phyloP scores from a whole-genome alignment of 352 stramenopile species.

The Phytophthora citrophthora region DNA sequence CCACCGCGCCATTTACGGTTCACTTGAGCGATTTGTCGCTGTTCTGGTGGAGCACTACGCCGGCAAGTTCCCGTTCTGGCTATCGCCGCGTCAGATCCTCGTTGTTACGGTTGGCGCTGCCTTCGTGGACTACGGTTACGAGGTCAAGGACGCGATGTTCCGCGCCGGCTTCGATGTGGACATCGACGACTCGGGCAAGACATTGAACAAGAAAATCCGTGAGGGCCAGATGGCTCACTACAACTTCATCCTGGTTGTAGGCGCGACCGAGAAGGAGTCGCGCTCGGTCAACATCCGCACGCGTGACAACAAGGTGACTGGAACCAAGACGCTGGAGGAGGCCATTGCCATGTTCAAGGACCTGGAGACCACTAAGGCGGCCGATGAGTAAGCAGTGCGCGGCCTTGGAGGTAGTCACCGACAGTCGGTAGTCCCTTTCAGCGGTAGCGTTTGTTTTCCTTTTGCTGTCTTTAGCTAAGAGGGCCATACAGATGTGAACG shows the following conservation, averaged over 20 bases:
- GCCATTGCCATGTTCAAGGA: slow-evolving; percentile 94
- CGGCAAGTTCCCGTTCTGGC: slow-evolving; percentile 99
- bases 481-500: slow-evolving; percentile 17
- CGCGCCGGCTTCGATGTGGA: slow-evolving; percentile 96
- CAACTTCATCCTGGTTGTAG: slow-evolving; percentile 99
- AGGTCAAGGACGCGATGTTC: slow-evolving; percentile 92
- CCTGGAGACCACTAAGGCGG: slow-evolving; percentile 72
- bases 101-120: slow-evolving; percentile 95
- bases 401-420: slow-evolving; percentile 2
- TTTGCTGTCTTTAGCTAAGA: slow-evolving; percentile 22
- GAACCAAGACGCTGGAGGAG: slow-evolving; percentile 95
- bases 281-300: slow-evolving; percentile 95
- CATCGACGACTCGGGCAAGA: slow-evolving; percentile 95
- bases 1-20: slow-evolving; percentile 98
- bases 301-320: slow-evolving; percentile 93
- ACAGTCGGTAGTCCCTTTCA: slow-evolving; percentile 6
- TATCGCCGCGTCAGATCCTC: slow-evolving; percentile 95
- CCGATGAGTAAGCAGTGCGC: slow-evolving; percentile 58
- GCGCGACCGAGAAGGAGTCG: slow-evolving; percentile 90
- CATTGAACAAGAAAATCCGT: slow-evolving; percentile 98
- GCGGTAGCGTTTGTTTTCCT: slow-evolving; percentile 16
- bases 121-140: slow-evolving; percentile 95
- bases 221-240: slow-evolving; percentile 97
- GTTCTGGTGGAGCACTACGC: slow-evolving; percentile 98
- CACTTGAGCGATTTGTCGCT: slow-evolving; percentile 97